Base-by-base conservation (phyloP, 2,329 filamentous ascomycete species). In the Fusarium acutatum region DNA sequence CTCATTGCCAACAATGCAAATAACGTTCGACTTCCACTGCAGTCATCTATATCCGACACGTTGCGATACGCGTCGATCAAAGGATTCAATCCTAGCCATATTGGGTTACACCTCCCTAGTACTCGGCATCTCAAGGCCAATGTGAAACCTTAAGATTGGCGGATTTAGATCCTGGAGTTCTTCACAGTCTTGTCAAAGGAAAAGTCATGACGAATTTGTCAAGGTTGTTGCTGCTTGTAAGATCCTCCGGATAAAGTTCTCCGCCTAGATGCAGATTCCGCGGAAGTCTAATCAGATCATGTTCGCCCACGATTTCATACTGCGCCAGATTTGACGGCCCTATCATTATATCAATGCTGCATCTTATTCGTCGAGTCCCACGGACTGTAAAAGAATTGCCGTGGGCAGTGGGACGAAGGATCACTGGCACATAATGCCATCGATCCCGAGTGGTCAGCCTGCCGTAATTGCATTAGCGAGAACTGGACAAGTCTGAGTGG, bases 401-500 rank as follows among this genome's bases (percentile, higher is more conserved):
- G 34, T 53, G 34, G 24, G 50, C 34, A 53, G 50, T 53, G 50
- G 50, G 50, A 34, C 34, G 50, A 53, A 38, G 50, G 50, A 53
- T 53, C 3, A 28, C 20, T 28, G 50, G 5, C 14, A 38, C 49
- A 53, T 37, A 17, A 22, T n/a, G 34, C 24, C 50, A 38, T 53
- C 7, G 24, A 6, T n/a, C n/a, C 24, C 24, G 50, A 53, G 24
- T 53, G 34, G 50, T 11, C 20, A 53, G 24, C 24, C 22, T 26
- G 24, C 24, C 22, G 3, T 1, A 34, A 3, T 3, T 52, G 49
- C 32, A 52, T 52, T 15, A 11, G 49, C 32, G 32, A 35, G 30
- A 7, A 20, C 10, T 52, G n/a, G 9, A 1, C 2, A 3, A 0
- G 6, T 52, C 18, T 35, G 49, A 6, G 13, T 34, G 9, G n/a